Evolutionary conservation across 495 filamentous ascomycete species (phyloP), one percentile per base, ranked within the genome.

Genomic region (Friedmanniomyces endolithicus): DNA sequence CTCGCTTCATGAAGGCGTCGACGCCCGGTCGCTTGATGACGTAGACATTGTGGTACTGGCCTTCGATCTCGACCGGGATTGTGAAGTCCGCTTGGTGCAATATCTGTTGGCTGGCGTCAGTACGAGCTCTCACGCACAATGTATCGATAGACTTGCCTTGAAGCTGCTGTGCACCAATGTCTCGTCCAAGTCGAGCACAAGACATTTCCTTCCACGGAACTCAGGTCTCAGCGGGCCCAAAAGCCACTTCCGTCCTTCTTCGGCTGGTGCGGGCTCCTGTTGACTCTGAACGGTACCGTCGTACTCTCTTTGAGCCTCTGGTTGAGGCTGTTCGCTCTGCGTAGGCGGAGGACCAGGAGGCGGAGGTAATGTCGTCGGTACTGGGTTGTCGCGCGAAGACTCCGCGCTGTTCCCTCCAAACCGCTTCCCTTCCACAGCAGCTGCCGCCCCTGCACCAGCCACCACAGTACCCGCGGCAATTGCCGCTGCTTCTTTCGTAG

Each of bases 81-180:
- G 94, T 99, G 64, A 99, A 96, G 72, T 99, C 92, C 43, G 92
- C 94, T 73, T 96, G 90, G 60, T 97, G 87, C 43, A 99, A 79
- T 60, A 97, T 90, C 92, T 98, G 59, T 25, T 19, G 19, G 50
- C 39, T 27, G 29, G 57, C 11, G 56, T 14, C 25, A 41, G 31
- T 27, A 17, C 31, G 11, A 16, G 33, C 17, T n/a, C 12, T n/a
- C 16, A 33, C 22, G 9, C 8, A 35, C 24, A 12, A 33, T 3
- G 17, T 11, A 31, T 1, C 11, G 24, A 1, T 1, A 33, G 33
- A 31, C 53, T 63, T 71, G 95, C 92, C 82, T 99, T 99, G 71
- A 99, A 99, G 63, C 92, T 97, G 68, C 92, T 97, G 70, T 99
- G 92, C 20, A 99, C 92, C 34, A 99, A 72, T n/a, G 94, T 99